phyloP scores from a whole-genome alignment of 805 yeast genomes.

The Geotrichum ghanense region DNA sequence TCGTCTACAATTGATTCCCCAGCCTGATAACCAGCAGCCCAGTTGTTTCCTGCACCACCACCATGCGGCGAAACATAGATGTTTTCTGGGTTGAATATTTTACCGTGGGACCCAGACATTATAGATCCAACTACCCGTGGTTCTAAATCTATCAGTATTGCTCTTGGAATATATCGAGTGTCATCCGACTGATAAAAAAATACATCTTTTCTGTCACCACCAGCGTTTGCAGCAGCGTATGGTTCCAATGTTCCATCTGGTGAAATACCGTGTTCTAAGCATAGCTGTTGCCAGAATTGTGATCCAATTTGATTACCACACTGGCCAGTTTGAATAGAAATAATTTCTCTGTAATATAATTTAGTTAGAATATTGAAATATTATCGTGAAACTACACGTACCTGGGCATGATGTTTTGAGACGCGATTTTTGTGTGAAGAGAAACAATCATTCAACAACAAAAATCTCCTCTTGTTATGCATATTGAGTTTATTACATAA shows the following conservation, averaged over 20 bases:
- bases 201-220: constrained; percentile 60
- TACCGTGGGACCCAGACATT: constrained; percentile 35
- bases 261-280: constrained; percentile 76
- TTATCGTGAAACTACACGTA: not conserved
- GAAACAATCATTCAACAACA: too few relatives aligned
- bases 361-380: not conserved
- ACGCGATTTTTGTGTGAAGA: too few relatives aligned
- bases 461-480: too few relatives aligned
- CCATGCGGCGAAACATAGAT: constrained; percentile 71
- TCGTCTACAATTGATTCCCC: constrained; percentile 61
- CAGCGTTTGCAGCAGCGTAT: constrained; percentile 22
- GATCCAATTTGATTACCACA: constrained; percentile 96
- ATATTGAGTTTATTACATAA: too few relatives aligned
- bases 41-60: constrained; percentile 90
- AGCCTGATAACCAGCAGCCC: constrained; percentile 82
- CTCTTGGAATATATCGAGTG: constrained; percentile 76
- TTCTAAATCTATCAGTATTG: constrained; percentile 76
- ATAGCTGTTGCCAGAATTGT: constrained; percentile 83
- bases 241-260: constrained; percentile 46
- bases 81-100: constrained; percentile 75
- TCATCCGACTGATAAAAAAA: constrained; percentile 72
- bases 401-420: not conserved
- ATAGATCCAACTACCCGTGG: constrained; percentile 70
- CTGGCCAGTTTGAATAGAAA: constrained; percentile 49
- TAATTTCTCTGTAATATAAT: constrained; percentile 25